Base-by-base conservation (phyloP, 2,329 filamentous ascomycete genomes). In the Mycogone perniciosa region DNA sequence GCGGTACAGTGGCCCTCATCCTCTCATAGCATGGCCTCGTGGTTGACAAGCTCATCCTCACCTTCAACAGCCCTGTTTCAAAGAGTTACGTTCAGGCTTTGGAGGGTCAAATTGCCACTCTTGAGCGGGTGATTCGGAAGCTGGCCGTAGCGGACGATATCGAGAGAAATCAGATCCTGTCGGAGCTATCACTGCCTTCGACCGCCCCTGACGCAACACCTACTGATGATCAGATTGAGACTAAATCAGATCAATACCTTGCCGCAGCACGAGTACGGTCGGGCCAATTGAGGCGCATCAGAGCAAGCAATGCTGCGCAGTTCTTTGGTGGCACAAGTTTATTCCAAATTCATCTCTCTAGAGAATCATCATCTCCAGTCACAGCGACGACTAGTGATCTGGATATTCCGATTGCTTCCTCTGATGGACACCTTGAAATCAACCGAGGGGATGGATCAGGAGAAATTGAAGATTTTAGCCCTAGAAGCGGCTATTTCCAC, bases 241-340 rank as follows among this genome's bases (percentile, higher is more conserved):
- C 55, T 31, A 61, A 64, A 39, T 30, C 60, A 11, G 61, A 65
- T 35, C 62, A 62, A 26, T 65, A 60, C 41, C 50, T 67, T 5
- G 64, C 64, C 5, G 62, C 64, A 6, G 65, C 65, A 1, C 62
- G 67, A 27, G 58, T 64, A 6, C 60, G 63, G 9, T 64, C 64
- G 1, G 66, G 66, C 1, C 65, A 67, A 61, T 44, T 70, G 27
- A 67, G 72, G 4, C 69, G 71, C 13, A 62, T 73, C 44, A 64
- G 67, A 44, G 65, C 67, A 37, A 69, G 71, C 13, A 70, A 67
- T 37, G 65, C 69, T 5, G 62, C 71, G 4, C 72, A 75, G 51
- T 76, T 76, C 60, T 77, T 73, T 59, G 74, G 74, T 6, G 67
- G 72, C 11, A 76, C 73, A 11, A 76, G 73, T 54, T 66, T 74